Percentiles rank a stretch among this genome's conserved stretches.
phyloP scores from a whole-genome alignment of 768 basidiomycete genomes.

The Dioszegia aurantiaca region DNA sequence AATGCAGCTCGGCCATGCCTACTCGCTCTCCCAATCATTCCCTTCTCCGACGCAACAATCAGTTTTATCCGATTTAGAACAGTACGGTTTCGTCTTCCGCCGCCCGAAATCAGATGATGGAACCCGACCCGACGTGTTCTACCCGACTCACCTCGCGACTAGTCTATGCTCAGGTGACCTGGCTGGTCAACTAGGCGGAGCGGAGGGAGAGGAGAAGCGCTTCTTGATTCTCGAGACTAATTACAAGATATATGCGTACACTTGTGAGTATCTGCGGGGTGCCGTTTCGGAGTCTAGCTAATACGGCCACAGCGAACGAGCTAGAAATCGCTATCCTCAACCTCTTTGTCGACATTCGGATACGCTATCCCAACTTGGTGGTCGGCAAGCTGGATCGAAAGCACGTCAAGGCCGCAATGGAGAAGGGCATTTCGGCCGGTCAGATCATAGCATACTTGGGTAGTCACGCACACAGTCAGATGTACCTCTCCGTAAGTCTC shows the following conservation, averaged over 20 bases:
- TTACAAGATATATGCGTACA: slow-evolving; percentile 97
- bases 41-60: slow-evolving; percentile 65
- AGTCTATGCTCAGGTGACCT: slow-evolving; percentile 82
- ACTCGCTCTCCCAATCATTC: slow-evolving; percentile 75
- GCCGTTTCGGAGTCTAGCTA: neutral
- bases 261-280: slow-evolving; percentile 59
- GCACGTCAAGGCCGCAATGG: slow-evolving; percentile 88
- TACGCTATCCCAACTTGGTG: slow-evolving; percentile 94
- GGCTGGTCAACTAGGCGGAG: neutral
- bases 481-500: slow-evolving; percentile 79
- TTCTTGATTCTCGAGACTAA: slow-evolving; percentile 98
- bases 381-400: slow-evolving; percentile 92
- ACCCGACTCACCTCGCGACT: slow-evolving; percentile 89
- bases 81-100: slow-evolving; percentile 92
- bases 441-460: slow-evolving; percentile 96
- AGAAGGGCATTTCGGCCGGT: slow-evolving; percentile 92
- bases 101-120: slow-evolving; percentile 52
- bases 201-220: slow-evolving; percentile 63
- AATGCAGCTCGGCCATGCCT: slow-evolving; percentile 90
- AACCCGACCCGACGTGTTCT: slow-evolving; percentile 72
- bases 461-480: slow-evolving; percentile 94
- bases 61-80: slow-evolving; percentile 85
- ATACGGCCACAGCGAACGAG: slow-evolving; percentile 70
- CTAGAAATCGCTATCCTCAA: slow-evolving; percentile 94
- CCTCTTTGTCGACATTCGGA: slow-evolving; percentile 85